Percentiles rank a stretch among this genome's conserved stretches.
Conservation (phyloP, 371 early-diverging fungal species). For the Neoconidiobolus thromboides region DNA sequence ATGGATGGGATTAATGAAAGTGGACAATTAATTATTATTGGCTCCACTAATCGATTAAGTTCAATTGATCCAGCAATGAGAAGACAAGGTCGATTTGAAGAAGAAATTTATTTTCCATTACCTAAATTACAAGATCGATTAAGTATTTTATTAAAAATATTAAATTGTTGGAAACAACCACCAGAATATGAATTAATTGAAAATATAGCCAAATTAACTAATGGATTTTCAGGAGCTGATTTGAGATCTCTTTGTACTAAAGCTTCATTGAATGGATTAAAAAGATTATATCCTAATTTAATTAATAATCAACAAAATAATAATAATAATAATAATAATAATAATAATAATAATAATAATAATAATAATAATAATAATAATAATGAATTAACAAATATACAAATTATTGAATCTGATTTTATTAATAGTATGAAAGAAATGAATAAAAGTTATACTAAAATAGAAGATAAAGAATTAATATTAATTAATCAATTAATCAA, state of each 20-base stretch:
- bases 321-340: too few species aligned
- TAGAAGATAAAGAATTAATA: too few species aligned
- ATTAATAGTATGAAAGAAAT: too few species aligned
- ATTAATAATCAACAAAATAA: too few species aligned
- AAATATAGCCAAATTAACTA: conserved; percentile 18
- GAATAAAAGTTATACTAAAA: too few species aligned
- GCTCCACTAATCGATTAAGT: conserved; percentile 35
- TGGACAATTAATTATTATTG: conserved; percentile 51
- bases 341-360: too few species aligned
- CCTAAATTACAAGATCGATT: conserved; percentile 25
- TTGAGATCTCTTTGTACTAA: conserved; percentile 12
- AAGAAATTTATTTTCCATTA: conserved; percentile 33
- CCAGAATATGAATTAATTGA: conserved; percentile 13
- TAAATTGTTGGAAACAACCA: conserved; percentile 18
- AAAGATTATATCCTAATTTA: not conserved
- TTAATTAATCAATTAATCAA: too few species aligned
- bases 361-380: too few species aligned
- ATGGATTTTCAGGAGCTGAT: conserved; percentile 35
- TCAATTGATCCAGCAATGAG: conserved; percentile 43
- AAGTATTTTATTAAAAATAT: conserved; percentile 19
- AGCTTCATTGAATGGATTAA: not conserved
- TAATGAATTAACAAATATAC: too few species aligned
- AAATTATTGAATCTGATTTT: too few species aligned
- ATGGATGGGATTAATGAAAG: conserved; percentile 55
- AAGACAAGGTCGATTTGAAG: conserved; percentile 50